A percentile compares a stretch with the other conserved stretches of the same genome.
phyloP scores from a whole-genome alignment of 2,329 filamentous ascomycete genomes.

The Xylaria polymorpha region DNA sequence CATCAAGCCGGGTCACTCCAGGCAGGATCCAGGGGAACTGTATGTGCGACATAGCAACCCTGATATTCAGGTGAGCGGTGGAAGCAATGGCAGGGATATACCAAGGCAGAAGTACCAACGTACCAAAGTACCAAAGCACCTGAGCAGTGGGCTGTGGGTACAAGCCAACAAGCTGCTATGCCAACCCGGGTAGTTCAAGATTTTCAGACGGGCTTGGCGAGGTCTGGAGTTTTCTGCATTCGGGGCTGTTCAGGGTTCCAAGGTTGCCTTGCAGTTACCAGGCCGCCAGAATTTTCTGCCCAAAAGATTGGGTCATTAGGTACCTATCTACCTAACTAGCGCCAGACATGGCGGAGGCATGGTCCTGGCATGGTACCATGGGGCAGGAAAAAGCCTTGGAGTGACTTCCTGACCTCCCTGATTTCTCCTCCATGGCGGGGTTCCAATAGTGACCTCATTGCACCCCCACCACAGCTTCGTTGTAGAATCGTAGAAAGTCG shows the following conservation, averaged over 20 bases:
- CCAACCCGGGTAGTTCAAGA: constrained; percentile 12
- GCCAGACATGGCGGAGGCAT: background rate
- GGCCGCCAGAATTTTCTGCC: constrained; percentile 38
- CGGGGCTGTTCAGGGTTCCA: constrained; percentile 24
- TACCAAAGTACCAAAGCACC: constrained; percentile 5
- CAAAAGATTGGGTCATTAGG: constrained; percentile 33
- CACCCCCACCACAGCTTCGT: constrained; percentile 34
- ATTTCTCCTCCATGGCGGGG: constrained; percentile 33
- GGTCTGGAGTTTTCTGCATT: constrained; percentile 6
- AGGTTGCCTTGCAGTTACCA: constrained; percentile 36
- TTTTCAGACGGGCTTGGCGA: constrained; percentile 18
- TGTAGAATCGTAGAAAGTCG: constrained; percentile 26
- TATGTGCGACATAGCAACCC: constrained; percentile 3
- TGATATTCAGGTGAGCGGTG: background rate
- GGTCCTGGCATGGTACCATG: background rate
- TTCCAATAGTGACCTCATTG: constrained; percentile 36
- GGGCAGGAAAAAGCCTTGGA: constrained; percentile 5
- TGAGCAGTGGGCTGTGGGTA: background rate
- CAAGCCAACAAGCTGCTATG: constrained; percentile 17
- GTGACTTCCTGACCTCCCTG: constrained; percentile 13
- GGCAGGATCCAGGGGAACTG: background rate
- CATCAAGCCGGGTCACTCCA: background rate
- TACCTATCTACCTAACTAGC: constrained; percentile 13
- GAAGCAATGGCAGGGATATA: background rate
- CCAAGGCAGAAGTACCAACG: background rate